A percentile compares a stretch with the other conserved stretches of the same genome.
phyloP scores from a whole-genome alignment of 2,329 filamentous ascomycete genomes.

The Curvularia sp. region DNA sequence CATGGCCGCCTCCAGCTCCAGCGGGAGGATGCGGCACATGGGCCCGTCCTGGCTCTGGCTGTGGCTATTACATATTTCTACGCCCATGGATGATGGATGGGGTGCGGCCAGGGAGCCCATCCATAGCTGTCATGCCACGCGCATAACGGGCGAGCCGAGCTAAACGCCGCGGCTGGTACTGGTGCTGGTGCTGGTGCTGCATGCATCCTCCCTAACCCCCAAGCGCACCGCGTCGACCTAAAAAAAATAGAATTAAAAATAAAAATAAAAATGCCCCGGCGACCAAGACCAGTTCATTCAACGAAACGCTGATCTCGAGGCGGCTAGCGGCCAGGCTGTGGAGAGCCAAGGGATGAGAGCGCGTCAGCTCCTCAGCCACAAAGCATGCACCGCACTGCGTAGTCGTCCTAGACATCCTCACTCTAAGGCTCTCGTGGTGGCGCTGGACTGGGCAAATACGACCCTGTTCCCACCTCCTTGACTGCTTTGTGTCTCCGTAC shows the following conservation, averaged over 20 bases:
- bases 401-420: constrained; percentile 18
- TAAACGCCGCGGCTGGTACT: not conserved
- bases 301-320: constrained; percentile 18
- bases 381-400: constrained; percentile 11
- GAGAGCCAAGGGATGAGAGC: constrained; percentile 22
- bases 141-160: not conserved
- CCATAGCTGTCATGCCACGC: not conserved
- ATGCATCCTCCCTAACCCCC: not conserved
- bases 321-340: constrained; percentile 23
- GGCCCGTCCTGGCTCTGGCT: not conserved
- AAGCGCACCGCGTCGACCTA: not conserved
- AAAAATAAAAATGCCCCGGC: constrained; percentile 6
- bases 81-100: not conserved
- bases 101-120: not conserved
- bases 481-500: constrained; percentile 18
- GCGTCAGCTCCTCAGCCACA: constrained; percentile 28
- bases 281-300: constrained; percentile 8
- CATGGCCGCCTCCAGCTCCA: not conserved
- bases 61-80: not conserved
- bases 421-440: constrained; percentile 17
- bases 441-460: constrained; percentile 18
- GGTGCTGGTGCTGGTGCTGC: constrained; percentile 6
- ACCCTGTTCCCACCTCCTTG: constrained; percentile 16
- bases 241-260: not conserved
- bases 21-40: constrained; percentile 2